Evolutionary conservation across 495 filamentous ascomycete species (phyloP), one percentile per base, ranked within the genome.

Genomic region (Achaetomiella virescens): DNA sequence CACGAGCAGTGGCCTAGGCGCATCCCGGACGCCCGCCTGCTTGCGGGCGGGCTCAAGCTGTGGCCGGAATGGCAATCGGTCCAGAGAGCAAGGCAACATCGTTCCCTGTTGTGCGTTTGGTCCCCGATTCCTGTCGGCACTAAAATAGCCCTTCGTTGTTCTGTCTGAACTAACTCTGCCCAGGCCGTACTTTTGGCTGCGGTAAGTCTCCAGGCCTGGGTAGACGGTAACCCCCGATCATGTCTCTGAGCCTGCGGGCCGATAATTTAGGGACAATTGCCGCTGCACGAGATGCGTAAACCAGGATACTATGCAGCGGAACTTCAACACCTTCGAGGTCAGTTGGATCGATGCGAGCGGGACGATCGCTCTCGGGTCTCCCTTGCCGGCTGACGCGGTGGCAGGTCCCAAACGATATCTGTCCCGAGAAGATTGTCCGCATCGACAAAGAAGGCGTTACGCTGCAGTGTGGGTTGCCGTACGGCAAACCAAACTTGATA

Each of bases 281-380:
- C 87, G 83, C 47, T 96, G 90, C 63, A 54, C 66, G 0, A 66
- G 73, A 46, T 96, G 91, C 66, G 75, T 90, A 10, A 84, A 95
- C 65, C 83, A 81, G 55, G 82, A 86, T 49, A 96, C 91, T 14
- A 82, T 70, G 66, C 91, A 96, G 68, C 77, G 89, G 31, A 78
- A 78, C 25, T 75, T 86, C 36, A 78, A 92, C 62, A 90, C 84
- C 0, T 91, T 91, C 61, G 70, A 62, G 22, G 68, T 70, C 54
- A 35, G 61, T 21, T 11, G 7, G 10, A 15, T 8, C n/a, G n/a
- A n/a, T n/a, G n/a, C n/a, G n/a, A 21, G 1, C 15, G 6, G 14
- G 36, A 20, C 11, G 17, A 9, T 15, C 8, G 24, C n/a, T 14
- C 5, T 37, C 6, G 22, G 27, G 3, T 22, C 18, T 10, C 0